Evolutionary conservation across 1,284 basidiomycete species (phyloP).

Genomic region (Leccinum pachyderme): DNA sequence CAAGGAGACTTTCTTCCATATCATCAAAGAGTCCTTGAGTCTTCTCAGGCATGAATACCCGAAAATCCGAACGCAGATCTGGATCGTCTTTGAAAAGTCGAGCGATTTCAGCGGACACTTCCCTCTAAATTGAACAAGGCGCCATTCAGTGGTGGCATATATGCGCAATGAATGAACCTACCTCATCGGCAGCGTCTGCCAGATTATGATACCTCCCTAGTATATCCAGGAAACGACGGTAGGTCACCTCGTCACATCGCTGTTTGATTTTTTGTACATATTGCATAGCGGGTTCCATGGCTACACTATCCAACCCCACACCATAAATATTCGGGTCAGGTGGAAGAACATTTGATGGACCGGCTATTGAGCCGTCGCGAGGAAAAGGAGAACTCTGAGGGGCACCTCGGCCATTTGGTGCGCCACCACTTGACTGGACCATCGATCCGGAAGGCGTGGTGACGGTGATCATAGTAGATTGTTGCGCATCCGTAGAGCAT

Average conservation of each 20-base stretch:
- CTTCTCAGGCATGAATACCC: slow-evolving; percentile 84
- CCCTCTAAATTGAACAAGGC: slow-evolving; percentile 40
- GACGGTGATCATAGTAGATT: slow-evolving; percentile 75
- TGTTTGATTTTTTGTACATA: slow-evolving; percentile 98
- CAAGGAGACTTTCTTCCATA: slow-evolving; percentile 28
- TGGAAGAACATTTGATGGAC: slow-evolving; percentile 12
- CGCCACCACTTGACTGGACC: slow-evolving; percentile 47
- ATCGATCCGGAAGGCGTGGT: slow-evolving; percentile 74
- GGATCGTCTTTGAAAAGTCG: slow-evolving; percentile 85
- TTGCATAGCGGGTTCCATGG: slow-evolving; percentile 77
- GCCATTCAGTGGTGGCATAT: slow-evolving; percentile 39
- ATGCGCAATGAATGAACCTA: slow-evolving; percentile 39
- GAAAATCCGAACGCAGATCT: slow-evolving; percentile 89
- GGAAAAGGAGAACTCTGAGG: slow-evolving; percentile 12
- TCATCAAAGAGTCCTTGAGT: slow-evolving; percentile 51
- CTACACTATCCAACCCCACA: slow-evolving; percentile 36
- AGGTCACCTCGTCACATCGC: slow-evolving; percentile 91
- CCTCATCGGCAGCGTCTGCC: slow-evolving; percentile 67
- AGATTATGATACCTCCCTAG: slow-evolving; percentile 65
- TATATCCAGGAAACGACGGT: slow-evolving; percentile 93
- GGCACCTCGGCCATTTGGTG: slow-evolving; percentile 20
- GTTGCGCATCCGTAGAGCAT: slow-evolving; percentile 56
- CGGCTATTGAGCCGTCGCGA: slow-evolving; percentile 11
- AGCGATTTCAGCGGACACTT: slow-evolving; percentile 85
- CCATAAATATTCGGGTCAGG: slow-evolving; percentile 28